Percentiles rank a stretch among this genome's conserved stretches.
Conservation (phyloP, 225 moss, liverwort and hornwort genomes). For the Marchantia paleacea region DNA sequence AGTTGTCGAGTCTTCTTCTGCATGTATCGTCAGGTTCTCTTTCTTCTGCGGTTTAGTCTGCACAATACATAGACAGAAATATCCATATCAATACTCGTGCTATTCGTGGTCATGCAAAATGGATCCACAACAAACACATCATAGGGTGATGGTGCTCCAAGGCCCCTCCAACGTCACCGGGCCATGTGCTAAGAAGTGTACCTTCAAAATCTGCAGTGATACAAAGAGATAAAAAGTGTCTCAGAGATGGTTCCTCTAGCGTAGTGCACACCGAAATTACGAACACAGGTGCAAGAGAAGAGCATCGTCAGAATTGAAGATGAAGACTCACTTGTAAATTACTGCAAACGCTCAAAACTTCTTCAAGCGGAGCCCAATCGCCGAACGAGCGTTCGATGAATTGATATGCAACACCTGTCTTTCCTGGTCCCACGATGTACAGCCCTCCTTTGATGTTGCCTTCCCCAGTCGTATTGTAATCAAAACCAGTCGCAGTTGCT, state of each 20-base stretch:
- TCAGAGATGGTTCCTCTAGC: neutral
- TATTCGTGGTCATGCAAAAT: neutral
- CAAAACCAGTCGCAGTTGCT: constrained; percentile 49
- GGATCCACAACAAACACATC: neutral
- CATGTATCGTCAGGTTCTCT: constrained; percentile 2
- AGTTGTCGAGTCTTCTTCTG: constrained; percentile 2
- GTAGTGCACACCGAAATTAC: neutral
- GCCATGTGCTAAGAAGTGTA: neutral
- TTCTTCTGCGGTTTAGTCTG: constrained; percentile 1
- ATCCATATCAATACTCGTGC: neutral
- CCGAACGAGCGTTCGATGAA: constrained; percentile 84
- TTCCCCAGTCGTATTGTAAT: constrained; percentile 52
- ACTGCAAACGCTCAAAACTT: constrained; percentile 72
- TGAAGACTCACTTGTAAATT: constrained; percentile 41
- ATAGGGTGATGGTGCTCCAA: neutral
- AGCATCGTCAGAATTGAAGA: neutral
- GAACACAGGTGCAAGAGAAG: neutral
- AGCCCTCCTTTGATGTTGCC: constrained; percentile 79
- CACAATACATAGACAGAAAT: neutral
- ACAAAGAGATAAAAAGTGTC: neutral
- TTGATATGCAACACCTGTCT: constrained; percentile 73
- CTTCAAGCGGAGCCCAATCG: constrained; percentile 74
- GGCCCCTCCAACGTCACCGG: neutral
- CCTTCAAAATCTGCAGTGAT: constrained; percentile 3
- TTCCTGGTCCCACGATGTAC: constrained; percentile 56